Conservation (phyloP, 2,329 filamentous ascomycete species). For the Chalaropsis ovoidea region DNA sequence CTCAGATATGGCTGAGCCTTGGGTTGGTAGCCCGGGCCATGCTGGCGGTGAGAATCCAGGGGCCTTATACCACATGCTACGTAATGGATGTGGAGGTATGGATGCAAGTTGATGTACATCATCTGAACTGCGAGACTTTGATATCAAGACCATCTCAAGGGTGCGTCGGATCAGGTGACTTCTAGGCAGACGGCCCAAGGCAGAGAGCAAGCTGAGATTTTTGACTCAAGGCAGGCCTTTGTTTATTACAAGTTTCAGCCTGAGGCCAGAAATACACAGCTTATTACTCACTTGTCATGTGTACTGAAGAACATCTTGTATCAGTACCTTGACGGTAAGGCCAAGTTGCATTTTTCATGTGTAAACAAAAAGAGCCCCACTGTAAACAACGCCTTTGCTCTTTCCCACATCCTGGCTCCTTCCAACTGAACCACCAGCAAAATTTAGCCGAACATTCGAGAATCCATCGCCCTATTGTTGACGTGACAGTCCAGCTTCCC, state of each 20-base stretch:
- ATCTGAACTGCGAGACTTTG: neutral
- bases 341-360: neutral
- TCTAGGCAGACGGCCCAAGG: neutral
- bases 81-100: neutral
- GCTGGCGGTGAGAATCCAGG: neutral
- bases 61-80: neutral
- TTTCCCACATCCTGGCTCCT: neutral
- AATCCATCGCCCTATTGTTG: conserved; percentile 15
- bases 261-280: neutral
- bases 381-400: neutral
- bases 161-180: neutral
- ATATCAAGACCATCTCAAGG: neutral
- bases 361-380: conserved; percentile 1
- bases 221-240: neutral
- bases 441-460: conserved; percentile 20
- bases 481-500: neutral
- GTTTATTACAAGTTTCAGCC: neutral
- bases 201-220: neutral
- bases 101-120: neutral
- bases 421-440: neutral
- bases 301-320: too few relatives aligned
- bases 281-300: neutral
- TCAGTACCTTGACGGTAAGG: neutral
- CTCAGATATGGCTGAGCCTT: too few relatives aligned
- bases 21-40: too few relatives aligned